Conservation (phyloP, 306 rosid species). For the Quercus cerris region DNA sequence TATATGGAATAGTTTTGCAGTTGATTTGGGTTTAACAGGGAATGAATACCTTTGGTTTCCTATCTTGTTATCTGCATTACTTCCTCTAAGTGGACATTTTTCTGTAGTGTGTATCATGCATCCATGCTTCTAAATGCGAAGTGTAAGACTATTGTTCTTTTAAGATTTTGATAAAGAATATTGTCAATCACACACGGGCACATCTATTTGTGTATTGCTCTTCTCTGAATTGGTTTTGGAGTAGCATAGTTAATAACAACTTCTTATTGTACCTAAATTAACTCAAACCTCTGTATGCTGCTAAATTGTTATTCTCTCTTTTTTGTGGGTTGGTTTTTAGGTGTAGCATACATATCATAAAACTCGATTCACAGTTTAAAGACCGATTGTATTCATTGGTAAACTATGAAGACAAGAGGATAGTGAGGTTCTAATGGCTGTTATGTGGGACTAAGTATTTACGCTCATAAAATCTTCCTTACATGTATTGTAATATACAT, state of each 20-base stretch:
- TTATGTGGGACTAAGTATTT: background rate
- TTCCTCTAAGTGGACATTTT: background rate
- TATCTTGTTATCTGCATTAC: background rate
- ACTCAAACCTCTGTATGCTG: no score
- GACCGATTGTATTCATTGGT: background rate
- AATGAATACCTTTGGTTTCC: background rate
- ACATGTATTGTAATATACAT: background rate
- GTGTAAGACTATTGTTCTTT: background rate
- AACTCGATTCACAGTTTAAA: no score
- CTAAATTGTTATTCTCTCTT: no score
- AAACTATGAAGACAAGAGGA: background rate
- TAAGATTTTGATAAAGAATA: background rate
- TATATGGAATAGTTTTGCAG: background rate
- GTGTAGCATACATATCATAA: no score
- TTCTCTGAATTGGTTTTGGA: no score
- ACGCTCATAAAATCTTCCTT: background rate
- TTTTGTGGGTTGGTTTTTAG: no score
- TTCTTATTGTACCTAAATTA: no score
- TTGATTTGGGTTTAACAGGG: background rate
- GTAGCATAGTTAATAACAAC: no score
- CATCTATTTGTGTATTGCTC: no score
- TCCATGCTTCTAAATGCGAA: background rate
- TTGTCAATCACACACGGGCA: background rate
- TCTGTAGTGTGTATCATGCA: background rate
- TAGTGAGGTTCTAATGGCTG: background rate